Base-by-base conservation (phyloP, 495 filamentous ascomycete species). In the Lentithecium fluviatile region DNA sequence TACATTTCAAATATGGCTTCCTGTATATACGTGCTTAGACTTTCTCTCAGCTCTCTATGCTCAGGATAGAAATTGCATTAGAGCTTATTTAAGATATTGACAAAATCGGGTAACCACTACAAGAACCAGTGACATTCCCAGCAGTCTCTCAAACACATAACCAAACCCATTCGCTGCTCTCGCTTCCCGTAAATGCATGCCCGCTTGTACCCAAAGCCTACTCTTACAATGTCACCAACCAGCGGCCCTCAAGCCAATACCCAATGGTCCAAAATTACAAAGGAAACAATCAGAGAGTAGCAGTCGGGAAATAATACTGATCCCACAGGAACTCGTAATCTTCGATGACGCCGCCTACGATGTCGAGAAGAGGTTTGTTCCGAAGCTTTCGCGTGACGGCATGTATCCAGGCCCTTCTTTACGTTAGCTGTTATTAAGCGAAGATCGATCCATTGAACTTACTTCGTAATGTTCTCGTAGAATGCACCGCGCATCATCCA, bases 241-340 rank as follows among this genome's bases (percentile, higher is more conserved):
- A n/a, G 8, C 8, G 32, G n/a, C 17, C 0, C 49, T 20, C 3
- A 23, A 8, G 15, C 15, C 15, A 7, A 32, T 10, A 26, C 25
- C 20, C 52, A 15, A 25, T 21, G 40, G 13, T 37, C 13, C n/a
- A 45, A 29, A 38, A 19, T 40, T 23, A 49, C 8, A 58, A 24
- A 64, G 51, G 49, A 43, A 54, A 64, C 32, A 20, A 34, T 71
- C 73, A 90, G 58, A 88, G 66, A 0, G 86, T 89, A 23, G 86
- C 82, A 11, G 85, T 88, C 11, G 85, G 80, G 73, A 97, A 97
- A 74, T 98, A 93, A 69, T 95, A 97, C 52, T 95, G 89, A 75
- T 97, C 93, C 94, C 94, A 98, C 15, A 98, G 78, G 69, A 94
- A 97, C 70, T 95, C 89, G 67, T 97, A 97, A 70, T 98, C 95